Conservation (phyloP, 768 basidiomycete species). For the Auriscalpium orientale region DNA sequence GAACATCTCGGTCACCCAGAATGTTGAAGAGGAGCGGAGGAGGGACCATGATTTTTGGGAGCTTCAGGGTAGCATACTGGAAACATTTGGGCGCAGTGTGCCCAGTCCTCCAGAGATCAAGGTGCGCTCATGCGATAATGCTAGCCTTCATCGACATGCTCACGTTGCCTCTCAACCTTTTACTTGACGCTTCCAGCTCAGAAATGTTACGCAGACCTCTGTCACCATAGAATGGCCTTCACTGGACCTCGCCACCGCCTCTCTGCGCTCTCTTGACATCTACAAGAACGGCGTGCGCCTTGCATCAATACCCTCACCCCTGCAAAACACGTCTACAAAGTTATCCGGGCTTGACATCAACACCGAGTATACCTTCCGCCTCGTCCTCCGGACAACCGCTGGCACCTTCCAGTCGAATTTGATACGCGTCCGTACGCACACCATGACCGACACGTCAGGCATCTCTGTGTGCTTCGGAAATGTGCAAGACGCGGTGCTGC, state of each 20-base stretch:
- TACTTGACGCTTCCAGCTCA: conserved; percentile 41
- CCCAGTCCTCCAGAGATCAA: conserved; percentile 71
- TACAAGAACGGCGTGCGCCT: conserved; percentile 88
- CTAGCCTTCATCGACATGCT: too few species aligned
- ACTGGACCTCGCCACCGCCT: conserved; percentile 77
- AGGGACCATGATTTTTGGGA: conserved; percentile 78
- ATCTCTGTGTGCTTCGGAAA: conserved; percentile 94
- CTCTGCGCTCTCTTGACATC: conserved; percentile 83
- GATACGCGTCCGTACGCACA: conserved; percentile 81
- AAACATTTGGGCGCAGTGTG: conserved; percentile 57
- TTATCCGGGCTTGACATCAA: conserved; percentile 74
- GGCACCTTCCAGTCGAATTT: conserved; percentile 85
- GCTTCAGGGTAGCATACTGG: conserved; percentile 74
- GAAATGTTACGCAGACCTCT: conserved; percentile 94
- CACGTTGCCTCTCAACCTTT: not conserved
- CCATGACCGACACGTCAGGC: conserved; percentile 91
- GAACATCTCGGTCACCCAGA: conserved; percentile 91
- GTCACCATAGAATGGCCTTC: conserved; percentile 94
- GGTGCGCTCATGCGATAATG: conserved; percentile 32
- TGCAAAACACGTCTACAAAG: conserved; percentile 82
- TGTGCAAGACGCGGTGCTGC: conserved; percentile 64
- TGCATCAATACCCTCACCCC: conserved; percentile 76
- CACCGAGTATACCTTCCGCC: conserved; percentile 90
- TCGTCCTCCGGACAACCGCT: conserved; percentile 86
- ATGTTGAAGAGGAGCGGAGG: conserved; percentile 74